Conservation (phyloP, 202 grass and related monocot genomes). For the Dendrocalamus latiflorus region DNA sequence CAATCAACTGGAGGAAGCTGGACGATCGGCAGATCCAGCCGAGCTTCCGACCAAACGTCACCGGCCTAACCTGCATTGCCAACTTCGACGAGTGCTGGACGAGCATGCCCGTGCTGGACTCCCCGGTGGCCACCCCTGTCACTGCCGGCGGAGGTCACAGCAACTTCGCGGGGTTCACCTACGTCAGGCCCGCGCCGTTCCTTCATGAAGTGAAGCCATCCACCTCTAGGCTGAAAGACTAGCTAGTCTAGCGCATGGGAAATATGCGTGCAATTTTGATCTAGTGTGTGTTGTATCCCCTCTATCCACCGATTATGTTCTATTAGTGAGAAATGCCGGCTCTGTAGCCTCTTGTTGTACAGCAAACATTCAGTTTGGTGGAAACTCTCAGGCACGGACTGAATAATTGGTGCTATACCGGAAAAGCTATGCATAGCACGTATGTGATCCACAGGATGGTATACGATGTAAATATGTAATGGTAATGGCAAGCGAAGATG, state of each 20-base stretch:
- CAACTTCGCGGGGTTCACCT: constrained; percentile 62
- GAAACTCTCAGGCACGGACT: too few relatives aligned
- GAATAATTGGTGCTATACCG: too few relatives aligned
- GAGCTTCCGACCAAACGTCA: constrained; percentile 57
- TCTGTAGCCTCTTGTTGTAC: background rate
- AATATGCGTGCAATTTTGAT: constrained; percentile 31
- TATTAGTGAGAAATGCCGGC: background rate
- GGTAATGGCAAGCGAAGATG: too few relatives aligned
- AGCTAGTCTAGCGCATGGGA: background rate
- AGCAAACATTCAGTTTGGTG: background rate
- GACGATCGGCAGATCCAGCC: constrained; percentile 63
- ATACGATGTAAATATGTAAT: too few relatives aligned
- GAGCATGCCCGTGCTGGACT: constrained; percentile 55
- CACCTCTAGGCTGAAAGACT: constrained; percentile 30
- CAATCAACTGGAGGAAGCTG: constrained; percentile 72
- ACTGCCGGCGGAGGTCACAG: constrained; percentile 30
- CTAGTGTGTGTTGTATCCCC: background rate
- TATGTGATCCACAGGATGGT: too few relatives aligned
- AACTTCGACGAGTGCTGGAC: constrained; percentile 85
- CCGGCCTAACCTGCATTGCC: constrained; percentile 51
- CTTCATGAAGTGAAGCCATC: constrained; percentile 44
- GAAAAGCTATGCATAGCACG: too few relatives aligned
- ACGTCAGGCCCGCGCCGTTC: constrained; percentile 54
- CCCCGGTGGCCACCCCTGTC: constrained; percentile 55
- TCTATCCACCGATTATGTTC: too few relatives aligned